Evolutionary conservation across 192 early-diverging fungal species (phyloP).

Genomic region (Backusella psychrophila): DNA sequence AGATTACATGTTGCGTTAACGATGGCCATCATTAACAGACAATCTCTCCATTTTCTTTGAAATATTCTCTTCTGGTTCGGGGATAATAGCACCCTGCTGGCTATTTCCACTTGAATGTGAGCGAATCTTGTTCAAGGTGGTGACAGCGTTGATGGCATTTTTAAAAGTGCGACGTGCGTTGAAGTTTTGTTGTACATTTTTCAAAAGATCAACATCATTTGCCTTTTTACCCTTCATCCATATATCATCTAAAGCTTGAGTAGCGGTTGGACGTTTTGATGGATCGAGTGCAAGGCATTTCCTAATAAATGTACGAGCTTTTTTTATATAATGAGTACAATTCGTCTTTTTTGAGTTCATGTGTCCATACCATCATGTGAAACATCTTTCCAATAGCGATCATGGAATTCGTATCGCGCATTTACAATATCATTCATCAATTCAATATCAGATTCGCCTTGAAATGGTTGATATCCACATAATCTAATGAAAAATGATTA

Average conservation of each 20-base stretch:
- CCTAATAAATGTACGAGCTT: conserved; percentile 76
- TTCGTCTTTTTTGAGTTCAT: not conserved
- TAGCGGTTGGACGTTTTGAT: conserved; percentile 68
- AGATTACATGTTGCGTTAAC: too few species aligned
- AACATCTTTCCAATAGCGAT: conserved; percentile 76
- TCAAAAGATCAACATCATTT: conserved; percentile 75
- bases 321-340: not conserved
- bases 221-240: conserved; percentile 69
- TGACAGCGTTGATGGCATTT: conserved; percentile 59
- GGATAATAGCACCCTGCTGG: not conserved
- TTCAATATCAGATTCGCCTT: conserved; percentile 52
- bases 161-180: conserved; percentile 61
- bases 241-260: conserved; percentile 76
- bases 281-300: conserved; percentile 66
- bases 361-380: conserved; percentile 63
- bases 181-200: conserved; percentile 78
- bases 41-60: not conserved
- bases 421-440: conserved; percentile 57
- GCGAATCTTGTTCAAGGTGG: conserved; percentile 57
- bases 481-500: conserved; percentile 35
- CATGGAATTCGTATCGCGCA: conserved; percentile 68
- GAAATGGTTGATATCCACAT: conserved; percentile 82
- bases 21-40: not conserved
- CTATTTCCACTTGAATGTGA: not conserved
- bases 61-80: not conserved